Evolutionary conservation across 805 yeast species (phyloP), one percentile per base, ranked within the genome.

Genomic region (Candida suzukii): DNA sequence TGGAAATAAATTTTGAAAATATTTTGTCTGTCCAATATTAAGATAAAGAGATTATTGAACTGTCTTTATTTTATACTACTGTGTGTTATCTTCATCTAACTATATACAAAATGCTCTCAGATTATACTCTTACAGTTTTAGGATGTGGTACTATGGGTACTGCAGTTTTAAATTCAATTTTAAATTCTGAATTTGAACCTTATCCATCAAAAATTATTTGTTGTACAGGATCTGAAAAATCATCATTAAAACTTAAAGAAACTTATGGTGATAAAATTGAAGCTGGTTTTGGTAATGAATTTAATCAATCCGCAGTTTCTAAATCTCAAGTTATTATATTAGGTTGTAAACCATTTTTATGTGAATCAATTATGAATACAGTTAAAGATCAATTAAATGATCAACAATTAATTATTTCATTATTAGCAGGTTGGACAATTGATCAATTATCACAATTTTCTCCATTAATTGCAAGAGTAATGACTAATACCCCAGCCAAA

Each of bases 71-170:
- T n/a, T n/a, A n/a, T n/a, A n/a, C n/a, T n/a, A n/a, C n/a, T n/a
- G 13, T 27, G 20, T 5, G 16, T 14, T 27, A 27, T 14, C 14
- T 24, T 27, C 30, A 12, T 12, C 16, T 8, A 14, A 27, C 30
- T 12, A 12, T 27, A 8, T 8, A 16, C 33, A 30, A 8, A n/a
- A 16, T 10, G 10, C 12, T n/a, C 18, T 14, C 25, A 14, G 35
- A 46, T 9, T 59, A 53, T 39, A 58, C 62, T 12, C 38, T 91
- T 40, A 74, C 90, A 16, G 79, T 93, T 25, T 71, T 93, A 41
- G 99, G 97, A 28, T 79, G 95, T 54, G 99, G 99, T 46, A 88
- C 85, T 41, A 86, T 93, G 88, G 98, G 98, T 44, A 83, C 91
- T 16, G 96, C 98, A 11, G 86, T 93, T 37, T 73, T 87, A 26